phyloP scores from a whole-genome alignment of 2,329 filamentous ascomycete genomes.

The Xylaria sp. region DNA sequence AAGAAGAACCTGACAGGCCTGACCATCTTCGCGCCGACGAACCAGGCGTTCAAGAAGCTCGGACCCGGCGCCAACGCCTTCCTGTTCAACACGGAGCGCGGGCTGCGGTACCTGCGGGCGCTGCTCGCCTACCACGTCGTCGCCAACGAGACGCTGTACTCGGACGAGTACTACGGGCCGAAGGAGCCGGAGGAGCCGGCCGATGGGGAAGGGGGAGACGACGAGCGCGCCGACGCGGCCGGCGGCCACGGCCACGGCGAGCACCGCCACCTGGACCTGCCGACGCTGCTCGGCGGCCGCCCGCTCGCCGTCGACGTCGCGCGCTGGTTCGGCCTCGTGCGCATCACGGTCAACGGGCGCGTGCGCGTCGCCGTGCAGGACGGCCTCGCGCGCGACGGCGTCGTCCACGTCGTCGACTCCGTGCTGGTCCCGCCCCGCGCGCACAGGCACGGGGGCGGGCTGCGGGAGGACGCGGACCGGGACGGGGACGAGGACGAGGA shows the following conservation, averaged over 20 bases:
- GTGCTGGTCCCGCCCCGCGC: conserved; percentile 77
- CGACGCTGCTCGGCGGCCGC: conserved; percentile 69
- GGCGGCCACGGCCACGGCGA: conserved; percentile 40
- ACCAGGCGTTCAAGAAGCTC: conserved; percentile 77
- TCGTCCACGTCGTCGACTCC: conserved; percentile 74
- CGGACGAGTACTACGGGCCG: conserved; percentile 72
- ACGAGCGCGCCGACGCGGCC: conserved; percentile 33
- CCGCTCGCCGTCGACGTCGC: conserved; percentile 72
- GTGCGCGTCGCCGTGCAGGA: conserved; percentile 68
- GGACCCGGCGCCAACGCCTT: conserved; percentile 77
- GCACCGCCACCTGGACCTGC: conserved; percentile 70
- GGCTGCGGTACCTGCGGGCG: conserved; percentile 75
- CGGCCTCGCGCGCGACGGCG: conserved; percentile 75
- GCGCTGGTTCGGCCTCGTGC: conserved; percentile 67
- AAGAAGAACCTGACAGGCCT: conserved; percentile 59
- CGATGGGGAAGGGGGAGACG: conserved; percentile 25
- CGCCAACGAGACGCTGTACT: conserved; percentile 58
- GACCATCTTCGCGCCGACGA: conserved; percentile 81
- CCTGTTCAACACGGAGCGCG: conserved; percentile 75
- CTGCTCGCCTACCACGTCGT: conserved; percentile 50
- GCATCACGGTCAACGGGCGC: conserved; percentile 76
- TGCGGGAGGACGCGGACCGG: conserved; percentile 22
- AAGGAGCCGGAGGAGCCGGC: conserved; percentile 29
- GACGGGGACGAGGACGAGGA: conserved; percentile 48
- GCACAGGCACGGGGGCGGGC: conserved; percentile 29